Base-by-base conservation (phyloP, 1,284 basidiomycete species). In the Rhodotorula sp. region DNA sequence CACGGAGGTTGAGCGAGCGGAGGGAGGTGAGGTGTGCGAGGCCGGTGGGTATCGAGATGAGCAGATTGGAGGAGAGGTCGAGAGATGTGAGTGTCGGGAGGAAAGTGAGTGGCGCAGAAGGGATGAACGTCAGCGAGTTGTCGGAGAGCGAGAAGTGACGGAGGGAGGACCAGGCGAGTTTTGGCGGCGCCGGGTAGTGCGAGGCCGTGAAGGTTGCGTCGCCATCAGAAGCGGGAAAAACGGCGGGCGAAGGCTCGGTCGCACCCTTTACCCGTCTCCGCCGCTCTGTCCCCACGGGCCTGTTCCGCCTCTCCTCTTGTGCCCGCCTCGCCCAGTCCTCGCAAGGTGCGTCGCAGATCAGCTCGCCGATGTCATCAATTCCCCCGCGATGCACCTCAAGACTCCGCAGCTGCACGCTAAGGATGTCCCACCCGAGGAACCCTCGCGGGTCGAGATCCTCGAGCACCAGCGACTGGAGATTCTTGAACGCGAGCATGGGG, bases 401-500 rank as follows among this genome's bases (percentile, higher is more conserved):
- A 76, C 87, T 89, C 74, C 86, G 82, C 58, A 94, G 81, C 57
- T 88, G 85, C 72, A 88, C 86, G 59, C 89, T 83, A 28, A 94
- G 81, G 68, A 85, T 83, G 77, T 92, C 90, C 92, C 92, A 94
- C 0, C 92, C 92, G 8, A 92, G 80, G n/a, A 95, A 77, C 0
- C 86, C 84, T 64, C 91, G 84, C 26, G 93, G 92, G 79, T 94
- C 92, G 57, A 94, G 86, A 76, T 92, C 90, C 34, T 85, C 78
- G 70, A 89, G 87, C 74, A 89, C 87, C 54, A 95, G 82, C 58
- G 82, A 85, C 78, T 88, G 86, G 28, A 95, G 79, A 77, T 87
- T 91, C 84, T 89, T 92, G 85, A 95, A 94, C 22, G 84, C 84
- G 72, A 91, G 87, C 30, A 95, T 82, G 3, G 93, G 92, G 11